Percentiles rank a stretch among this genome's conserved stretches.
Conservation (phyloP, 1,284 basidiomycete genomes). For the Ganoderma lingzhi region DNA sequence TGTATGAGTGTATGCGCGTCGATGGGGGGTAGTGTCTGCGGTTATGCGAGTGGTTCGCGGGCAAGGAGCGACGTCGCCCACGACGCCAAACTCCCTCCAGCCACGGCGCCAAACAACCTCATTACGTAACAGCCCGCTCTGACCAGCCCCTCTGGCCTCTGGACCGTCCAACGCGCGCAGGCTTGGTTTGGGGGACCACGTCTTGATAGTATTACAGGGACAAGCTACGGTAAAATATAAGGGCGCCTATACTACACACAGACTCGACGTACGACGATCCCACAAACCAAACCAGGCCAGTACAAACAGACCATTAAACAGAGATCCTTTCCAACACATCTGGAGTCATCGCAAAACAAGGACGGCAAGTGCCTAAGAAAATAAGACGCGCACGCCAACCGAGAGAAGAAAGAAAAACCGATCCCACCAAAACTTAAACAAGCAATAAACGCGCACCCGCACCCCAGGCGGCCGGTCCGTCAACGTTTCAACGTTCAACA, state of each 20-base stretch:
- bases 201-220: constrained; percentile 11
- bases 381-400: background rate
- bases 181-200: background rate
- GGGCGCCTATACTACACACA: background rate
- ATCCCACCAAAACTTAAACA: no score
- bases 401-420: background rate
- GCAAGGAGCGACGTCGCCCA: constrained; percentile 13
- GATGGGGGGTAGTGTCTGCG: background rate
- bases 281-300: background rate
- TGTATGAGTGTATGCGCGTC: constrained; percentile 22
- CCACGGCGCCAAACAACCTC: constrained; percentile 4
- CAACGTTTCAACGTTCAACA: no score
- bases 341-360: background rate
- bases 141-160: background rate
- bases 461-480: no score
- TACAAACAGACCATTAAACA: constrained; percentile 4
- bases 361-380: background rate
- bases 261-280: background rate
- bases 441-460: background rate
- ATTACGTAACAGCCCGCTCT: constrained; percentile 19
- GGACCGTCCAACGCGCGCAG: no score
- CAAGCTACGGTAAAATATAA: constrained; percentile 21
- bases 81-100: background rate
- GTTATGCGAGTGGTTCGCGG: constrained; percentile 26
- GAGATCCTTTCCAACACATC: background rate